Percentiles rank a stretch among this genome's conserved stretches.
phyloP scores from a whole-genome alignment of 2,329 filamentous ascomycete genomes.

The Diaporthe australafricana region DNA sequence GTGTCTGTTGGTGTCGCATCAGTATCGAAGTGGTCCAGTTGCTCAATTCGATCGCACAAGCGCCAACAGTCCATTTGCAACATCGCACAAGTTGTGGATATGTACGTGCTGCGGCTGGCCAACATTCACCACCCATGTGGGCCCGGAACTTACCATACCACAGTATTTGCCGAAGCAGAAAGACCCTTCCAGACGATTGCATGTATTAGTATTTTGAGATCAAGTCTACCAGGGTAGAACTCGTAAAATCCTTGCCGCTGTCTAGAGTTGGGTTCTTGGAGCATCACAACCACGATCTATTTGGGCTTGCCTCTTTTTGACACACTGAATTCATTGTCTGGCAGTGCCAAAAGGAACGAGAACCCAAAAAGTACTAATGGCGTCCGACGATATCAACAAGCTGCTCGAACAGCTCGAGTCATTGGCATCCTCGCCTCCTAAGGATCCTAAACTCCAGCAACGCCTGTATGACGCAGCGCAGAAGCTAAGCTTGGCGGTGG shows the following conservation, averaged over 20 bases:
- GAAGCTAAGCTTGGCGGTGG: conserved; percentile 2
- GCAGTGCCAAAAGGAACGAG: not conserved
- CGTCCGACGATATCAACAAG: not conserved
- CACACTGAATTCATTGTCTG: not conserved
- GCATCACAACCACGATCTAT: not conserved
- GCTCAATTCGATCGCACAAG: not conserved
- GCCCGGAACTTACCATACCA: not conserved
- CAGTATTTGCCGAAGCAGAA: not conserved
- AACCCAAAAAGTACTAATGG: not conserved
- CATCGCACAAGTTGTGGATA: too few relatives aligned
- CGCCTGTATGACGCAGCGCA: conserved; percentile 12
- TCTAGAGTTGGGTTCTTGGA: not conserved
- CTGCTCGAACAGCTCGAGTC: conserved; percentile 24
- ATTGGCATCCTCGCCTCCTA: conserved; percentile 9
- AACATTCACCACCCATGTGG: not conserved
- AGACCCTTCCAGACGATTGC: too few relatives aligned
- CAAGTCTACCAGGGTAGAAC: too few relatives aligned
- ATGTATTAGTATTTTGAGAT: not conserved
- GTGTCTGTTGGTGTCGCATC: not conserved
- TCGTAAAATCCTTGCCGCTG: too few relatives aligned
- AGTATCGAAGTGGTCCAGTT: not conserved
- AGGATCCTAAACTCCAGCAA: not conserved
- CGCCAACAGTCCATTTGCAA: too few relatives aligned
- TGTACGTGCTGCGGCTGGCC: not conserved
- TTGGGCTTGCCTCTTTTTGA: too few relatives aligned